These are phyloP conservation scores for Stephania cephalantha DNA, from an alignment of 164 flowering plant genomes.

Conservation along the genomic window DNA sequence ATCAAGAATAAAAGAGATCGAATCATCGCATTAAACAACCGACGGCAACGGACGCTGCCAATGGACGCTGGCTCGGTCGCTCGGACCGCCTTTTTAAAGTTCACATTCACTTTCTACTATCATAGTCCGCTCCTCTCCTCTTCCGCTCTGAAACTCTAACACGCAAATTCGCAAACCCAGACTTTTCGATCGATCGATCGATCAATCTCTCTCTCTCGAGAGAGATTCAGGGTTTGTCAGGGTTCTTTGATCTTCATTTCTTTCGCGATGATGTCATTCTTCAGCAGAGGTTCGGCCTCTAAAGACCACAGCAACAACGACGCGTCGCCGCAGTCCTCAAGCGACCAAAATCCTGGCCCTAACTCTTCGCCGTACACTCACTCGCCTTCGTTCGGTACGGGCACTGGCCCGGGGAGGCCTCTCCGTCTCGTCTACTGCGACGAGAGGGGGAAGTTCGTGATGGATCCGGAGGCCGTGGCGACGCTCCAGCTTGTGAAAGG, in stretches of 20 bases:
- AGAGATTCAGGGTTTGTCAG: too few species aligned
- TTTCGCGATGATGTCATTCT: slow-evolving; percentile 30
- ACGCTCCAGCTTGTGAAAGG: slow-evolving; percentile 83
- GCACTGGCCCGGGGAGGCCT: slow-evolving; percentile 82
- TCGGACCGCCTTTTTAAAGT: too few species aligned
- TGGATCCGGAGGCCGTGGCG: slow-evolving; percentile 97
- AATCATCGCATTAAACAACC: too few species aligned
- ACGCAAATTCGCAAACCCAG: too few species aligned
- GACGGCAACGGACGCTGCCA: too few species aligned
- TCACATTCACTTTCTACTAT: too few species aligned
- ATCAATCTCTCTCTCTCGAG: too few species aligned
- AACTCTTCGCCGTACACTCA: slow-evolving; percentile 13
- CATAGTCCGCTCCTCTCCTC: neutral
- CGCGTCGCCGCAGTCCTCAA: slow-evolving; percentile 23
- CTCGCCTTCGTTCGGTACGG: slow-evolving; percentile 26
- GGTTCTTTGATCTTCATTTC: too few species aligned
- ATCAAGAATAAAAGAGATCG: too few species aligned
- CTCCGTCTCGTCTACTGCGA: slow-evolving; percentile 83
- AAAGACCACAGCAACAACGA: slow-evolving; percentile 15
- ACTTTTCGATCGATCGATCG: too few species aligned
- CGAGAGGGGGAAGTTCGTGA: slow-evolving; percentile 82
- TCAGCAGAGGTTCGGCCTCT: slow-evolving; percentile 31
- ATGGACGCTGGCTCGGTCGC: too few species aligned
- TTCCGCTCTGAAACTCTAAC: neutral
- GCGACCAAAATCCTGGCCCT: neutral